These are phyloP conservation scores for Metarhizium guizhouense DNA, from an alignment of 2,329 filamentous ascomycete species.

Conservation along the genomic window DNA sequence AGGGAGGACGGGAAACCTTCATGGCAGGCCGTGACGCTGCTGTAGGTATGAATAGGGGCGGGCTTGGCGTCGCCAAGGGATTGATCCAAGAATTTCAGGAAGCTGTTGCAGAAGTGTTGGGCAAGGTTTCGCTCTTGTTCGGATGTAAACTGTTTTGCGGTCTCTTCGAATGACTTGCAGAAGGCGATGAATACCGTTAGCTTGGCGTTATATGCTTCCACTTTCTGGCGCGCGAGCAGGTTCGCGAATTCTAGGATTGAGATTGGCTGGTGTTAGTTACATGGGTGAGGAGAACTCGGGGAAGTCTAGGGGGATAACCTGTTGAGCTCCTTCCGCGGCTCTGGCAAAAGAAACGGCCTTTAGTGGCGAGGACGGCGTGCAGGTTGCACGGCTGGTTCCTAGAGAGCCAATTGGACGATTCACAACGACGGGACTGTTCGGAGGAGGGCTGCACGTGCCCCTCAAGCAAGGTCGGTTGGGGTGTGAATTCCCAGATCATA, in stretches of 20 bases:
- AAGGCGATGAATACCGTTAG: constrained; percentile 8
- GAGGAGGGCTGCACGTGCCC: too few relatives aligned
- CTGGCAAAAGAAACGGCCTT: too few relatives aligned
- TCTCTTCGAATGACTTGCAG: constrained; percentile 8
- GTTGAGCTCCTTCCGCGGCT: too few relatives aligned
- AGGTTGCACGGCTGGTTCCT: background rate
- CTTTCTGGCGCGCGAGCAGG: too few relatives aligned
- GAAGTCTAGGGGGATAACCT: too few relatives aligned
- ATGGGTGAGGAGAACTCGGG: too few relatives aligned
- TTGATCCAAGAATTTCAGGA: constrained; percentile 7
- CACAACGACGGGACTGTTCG: too few relatives aligned
- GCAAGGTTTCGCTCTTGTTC: constrained; percentile 6
- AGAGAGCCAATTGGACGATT: too few relatives aligned
- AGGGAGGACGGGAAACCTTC: background rate
- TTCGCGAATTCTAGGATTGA: too few relatives aligned
- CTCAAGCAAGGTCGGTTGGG: too few relatives aligned
- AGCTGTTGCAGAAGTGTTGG: constrained; percentile 6
- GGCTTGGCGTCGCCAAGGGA: background rate
- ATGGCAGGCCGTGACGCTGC: background rate
- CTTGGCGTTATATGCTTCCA: constrained; percentile 5
- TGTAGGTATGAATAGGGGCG: background rate
- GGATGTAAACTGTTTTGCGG: constrained; percentile 5
- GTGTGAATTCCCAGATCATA: too few relatives aligned
- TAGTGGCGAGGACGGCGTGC: background rate
- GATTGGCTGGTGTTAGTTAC: too few relatives aligned